Evolutionary conservation across 192 early-diverging fungal species (phyloP).

Genomic region (Mortierella antarctica): DNA sequence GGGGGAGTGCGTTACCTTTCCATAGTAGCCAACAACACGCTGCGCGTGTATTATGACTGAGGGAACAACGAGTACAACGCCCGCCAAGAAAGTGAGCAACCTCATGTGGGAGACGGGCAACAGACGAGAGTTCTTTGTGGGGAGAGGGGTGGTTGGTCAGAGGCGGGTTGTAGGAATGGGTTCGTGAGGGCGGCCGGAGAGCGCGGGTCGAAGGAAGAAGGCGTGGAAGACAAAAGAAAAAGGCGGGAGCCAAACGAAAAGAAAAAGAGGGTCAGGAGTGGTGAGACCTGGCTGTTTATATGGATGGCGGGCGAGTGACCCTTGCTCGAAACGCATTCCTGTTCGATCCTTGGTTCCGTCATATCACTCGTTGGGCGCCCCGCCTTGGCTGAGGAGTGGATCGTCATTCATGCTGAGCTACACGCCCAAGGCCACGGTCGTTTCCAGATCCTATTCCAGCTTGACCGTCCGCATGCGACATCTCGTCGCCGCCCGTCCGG

Average conservation of each 20-base stretch:
- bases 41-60: constrained; percentile 21
- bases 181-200: not conserved
- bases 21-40: constrained; percentile 47
- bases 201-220: not conserved
- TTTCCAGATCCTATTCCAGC: constrained; percentile 18
- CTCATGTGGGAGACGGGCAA: constrained; percentile 25
- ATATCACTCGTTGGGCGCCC: not conserved
- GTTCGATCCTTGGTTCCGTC: constrained; percentile 10
- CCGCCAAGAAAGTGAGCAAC: constrained; percentile 17
- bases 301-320: too few species aligned
- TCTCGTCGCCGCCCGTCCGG: too few species aligned
- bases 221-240: not conserved
- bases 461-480: not conserved
- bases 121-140: not conserved
- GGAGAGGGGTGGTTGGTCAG: not conserved
- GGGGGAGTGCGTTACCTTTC: constrained; percentile 42
- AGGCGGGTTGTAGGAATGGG: not conserved
- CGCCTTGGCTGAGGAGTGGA: constrained; percentile 24
- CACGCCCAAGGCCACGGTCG: not conserved
- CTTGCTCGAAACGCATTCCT: constrained; percentile 12
- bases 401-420: constrained; percentile 29
- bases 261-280: not conserved
- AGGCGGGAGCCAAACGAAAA: not conserved
- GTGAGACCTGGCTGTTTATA: not conserved
- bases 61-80: constrained; percentile 29